phyloP scores from a whole-genome alignment of 2,329 filamentous ascomycete species.

The Purpureocillium lavendulum region DNA sequence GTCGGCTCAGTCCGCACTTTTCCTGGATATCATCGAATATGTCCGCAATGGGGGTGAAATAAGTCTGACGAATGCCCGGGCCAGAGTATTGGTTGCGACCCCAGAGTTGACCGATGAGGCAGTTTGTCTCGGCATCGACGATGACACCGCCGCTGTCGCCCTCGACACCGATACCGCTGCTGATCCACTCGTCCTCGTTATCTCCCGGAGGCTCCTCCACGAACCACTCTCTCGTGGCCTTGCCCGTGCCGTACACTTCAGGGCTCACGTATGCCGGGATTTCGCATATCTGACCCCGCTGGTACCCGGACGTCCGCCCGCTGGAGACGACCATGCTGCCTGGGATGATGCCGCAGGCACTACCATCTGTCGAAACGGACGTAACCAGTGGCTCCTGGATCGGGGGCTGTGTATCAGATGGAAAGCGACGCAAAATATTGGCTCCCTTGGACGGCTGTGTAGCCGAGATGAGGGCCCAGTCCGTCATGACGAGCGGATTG shows the following conservation, averaged over 20 bases:
- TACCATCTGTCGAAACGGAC: conserved; percentile 10
- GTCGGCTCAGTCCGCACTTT: conserved; percentile 27
- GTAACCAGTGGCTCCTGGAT: conserved; percentile 23
- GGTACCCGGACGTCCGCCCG: conserved; percentile 33
- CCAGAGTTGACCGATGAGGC: conserved; percentile 34
- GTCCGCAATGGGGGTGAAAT: conserved; percentile 34
- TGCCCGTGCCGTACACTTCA: conserved; percentile 29
- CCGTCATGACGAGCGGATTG: conserved; percentile 31
- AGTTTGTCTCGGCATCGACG: conserved; percentile 29
- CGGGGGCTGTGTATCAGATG: conserved; percentile 21
- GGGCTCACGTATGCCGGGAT: conserved; percentile 33
- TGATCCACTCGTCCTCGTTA: conserved; percentile 34
- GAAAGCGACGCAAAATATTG: conserved; percentile 33
- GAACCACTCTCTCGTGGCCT: conserved; percentile 36
- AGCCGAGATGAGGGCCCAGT: conserved; percentile 33
- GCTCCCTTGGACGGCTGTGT: conserved; percentile 18
- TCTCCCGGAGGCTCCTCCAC: conserved; percentile 31
- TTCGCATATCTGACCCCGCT: conserved; percentile 33
- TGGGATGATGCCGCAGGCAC: conserved; percentile 17
- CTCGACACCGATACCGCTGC: conserved; percentile 34
- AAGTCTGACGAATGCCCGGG: conserved; percentile 29
- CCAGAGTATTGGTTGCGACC: conserved; percentile 35
- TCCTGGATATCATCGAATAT: conserved; percentile 38
- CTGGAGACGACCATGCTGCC: conserved; percentile 28
- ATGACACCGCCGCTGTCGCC: conserved; percentile 36